Conservation (phyloP, 148 eudicot genomes). For the Nepenthes gracilis region DNA sequence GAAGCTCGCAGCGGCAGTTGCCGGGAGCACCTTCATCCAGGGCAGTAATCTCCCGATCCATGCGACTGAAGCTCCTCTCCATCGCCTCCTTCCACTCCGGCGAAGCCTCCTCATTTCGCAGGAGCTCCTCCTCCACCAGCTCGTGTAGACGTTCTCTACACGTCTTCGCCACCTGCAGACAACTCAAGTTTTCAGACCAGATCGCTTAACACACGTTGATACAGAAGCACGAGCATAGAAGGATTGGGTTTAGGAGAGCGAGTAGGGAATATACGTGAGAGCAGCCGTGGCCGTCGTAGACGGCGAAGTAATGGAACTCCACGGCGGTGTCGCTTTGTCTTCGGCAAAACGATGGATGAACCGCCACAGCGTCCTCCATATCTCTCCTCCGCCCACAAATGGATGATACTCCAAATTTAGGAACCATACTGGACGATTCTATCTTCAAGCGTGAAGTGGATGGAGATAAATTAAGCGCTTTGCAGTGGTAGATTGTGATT, state of each 20-base stretch:
- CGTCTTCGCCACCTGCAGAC: slow-evolving; percentile 32
- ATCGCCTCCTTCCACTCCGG: slow-evolving; percentile 38
- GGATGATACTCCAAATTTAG: slow-evolving; percentile 25
- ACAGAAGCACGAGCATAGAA: background rate
- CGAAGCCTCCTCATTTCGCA: slow-evolving; percentile 2
- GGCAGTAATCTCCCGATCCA: background rate
- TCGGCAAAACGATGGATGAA: slow-evolving; percentile 27
- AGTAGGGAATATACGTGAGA: slow-evolving; percentile 21
- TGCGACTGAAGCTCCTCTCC: slow-evolving; percentile 51
- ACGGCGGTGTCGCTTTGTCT: background rate
- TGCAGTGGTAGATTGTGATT: too few relatives aligned
- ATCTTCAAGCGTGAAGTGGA: too few relatives aligned
- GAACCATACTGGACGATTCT: too few relatives aligned
- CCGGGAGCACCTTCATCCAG: background rate
- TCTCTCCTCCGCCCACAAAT: slow-evolving; percentile 42
- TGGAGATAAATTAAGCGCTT: too few relatives aligned
- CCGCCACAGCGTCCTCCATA: slow-evolving; percentile 38
- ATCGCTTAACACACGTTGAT: background rate
- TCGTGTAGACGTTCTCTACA: slow-evolving; percentile 37
- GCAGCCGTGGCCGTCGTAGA: slow-evolving; percentile 47
- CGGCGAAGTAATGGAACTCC: slow-evolving; percentile 28
- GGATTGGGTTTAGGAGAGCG: background rate
- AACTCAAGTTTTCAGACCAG: background rate
- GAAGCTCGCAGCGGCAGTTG: background rate
- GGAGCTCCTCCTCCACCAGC: slow-evolving; percentile 31